These are phyloP conservation scores for Talaromyces liani DNA, from an alignment of 495 filamentous ascomycete genomes.

Conservation along the genomic window DNA sequence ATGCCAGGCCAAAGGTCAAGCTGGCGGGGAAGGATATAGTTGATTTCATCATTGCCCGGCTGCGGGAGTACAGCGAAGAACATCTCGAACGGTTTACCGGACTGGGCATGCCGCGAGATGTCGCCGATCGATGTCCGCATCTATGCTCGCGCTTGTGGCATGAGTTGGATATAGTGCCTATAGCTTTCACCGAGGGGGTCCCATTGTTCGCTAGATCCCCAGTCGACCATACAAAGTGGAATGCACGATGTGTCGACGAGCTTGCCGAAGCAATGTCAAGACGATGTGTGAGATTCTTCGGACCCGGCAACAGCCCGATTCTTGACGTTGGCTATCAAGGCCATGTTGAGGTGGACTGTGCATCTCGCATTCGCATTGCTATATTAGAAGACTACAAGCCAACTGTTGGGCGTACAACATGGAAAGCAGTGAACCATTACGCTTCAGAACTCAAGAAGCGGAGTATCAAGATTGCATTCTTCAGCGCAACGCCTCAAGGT, in stretches of 20 bases:
- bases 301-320: conserved; percentile 65
- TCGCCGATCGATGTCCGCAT: conserved; percentile 42
- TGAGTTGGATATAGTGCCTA: conserved; percentile 68
- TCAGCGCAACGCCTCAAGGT: conserved; percentile 79
- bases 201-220: conserved; percentile 2
- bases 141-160: conserved; percentile 72
- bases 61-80: conserved; percentile 49
- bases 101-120: conserved; percentile 31
- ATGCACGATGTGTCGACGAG: conserved; percentile 60
- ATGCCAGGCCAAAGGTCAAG: conserved; percentile 15
- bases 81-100: conserved; percentile 65
- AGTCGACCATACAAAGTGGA: conserved; percentile 21
- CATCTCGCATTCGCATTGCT: conserved; percentile 52
- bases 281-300: conserved; percentile 77
- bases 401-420: conserved; percentile 55
- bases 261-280: conserved; percentile 81
- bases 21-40: conserved; percentile 32
- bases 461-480: conserved; percentile 72
- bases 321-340: conserved; percentile 68
- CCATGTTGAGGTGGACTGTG: conserved; percentile 68
- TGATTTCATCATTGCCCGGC: conserved; percentile 44
- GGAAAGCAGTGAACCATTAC: conserved; percentile 62
- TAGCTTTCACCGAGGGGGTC: conserved; percentile 39
- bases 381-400: conserved; percentile 55
- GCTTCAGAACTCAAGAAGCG: conserved; percentile 57